These are phyloP conservation scores for Cladosporium halotolerans DNA, from an alignment of 2,329 filamentous ascomycete species.

Conservation along the genomic window DNA sequence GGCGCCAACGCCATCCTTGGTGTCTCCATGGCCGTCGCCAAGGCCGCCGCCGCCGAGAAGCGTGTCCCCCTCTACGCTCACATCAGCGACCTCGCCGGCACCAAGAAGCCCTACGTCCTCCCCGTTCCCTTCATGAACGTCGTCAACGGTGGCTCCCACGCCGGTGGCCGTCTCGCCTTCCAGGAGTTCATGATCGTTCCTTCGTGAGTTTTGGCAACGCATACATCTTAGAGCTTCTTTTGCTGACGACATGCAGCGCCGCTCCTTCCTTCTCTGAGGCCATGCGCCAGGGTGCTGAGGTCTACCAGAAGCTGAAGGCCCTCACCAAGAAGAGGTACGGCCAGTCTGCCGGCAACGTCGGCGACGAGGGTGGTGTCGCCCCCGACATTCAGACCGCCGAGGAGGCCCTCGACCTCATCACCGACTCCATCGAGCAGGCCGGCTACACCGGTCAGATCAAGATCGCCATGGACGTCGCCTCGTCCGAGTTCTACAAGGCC, in stretches of 20 bases:
- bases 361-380: conserved; percentile 98
- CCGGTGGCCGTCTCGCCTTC: conserved; percentile 75
- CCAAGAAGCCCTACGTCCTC: conserved; percentile 49
- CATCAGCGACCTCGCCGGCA: conserved; percentile 48
- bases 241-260: conserved; percentile 44
- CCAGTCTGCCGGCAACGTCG: conserved; percentile 96
- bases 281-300: conserved; percentile 91
- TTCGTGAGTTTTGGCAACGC: conserved; percentile 29
- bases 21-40: conserved; percentile 54
- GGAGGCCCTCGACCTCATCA: conserved; percentile 90
- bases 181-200: conserved; percentile 54
- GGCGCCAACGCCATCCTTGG: conserved; percentile 57
- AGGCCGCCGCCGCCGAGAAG: conserved; percentile 51
- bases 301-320: conserved; percentile 95
- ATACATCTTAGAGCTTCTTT: neutral
- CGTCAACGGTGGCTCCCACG: conserved; percentile 75
- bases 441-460: conserved; percentile 95
- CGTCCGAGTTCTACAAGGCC: conserved; percentile 96
- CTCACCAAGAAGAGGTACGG: conserved; percentile 99
- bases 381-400: conserved; percentile 96
- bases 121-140: conserved; percentile 56
- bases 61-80: conserved; percentile 53
- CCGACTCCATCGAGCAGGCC: conserved; percentile 85
- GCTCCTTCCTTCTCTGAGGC: conserved; percentile 92
- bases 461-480: conserved; percentile 98